These are phyloP conservation scores for Cucurbita argyrosperma DNA, from an alignment of 306 rosid genomes.

Conservation along the genomic window DNA sequence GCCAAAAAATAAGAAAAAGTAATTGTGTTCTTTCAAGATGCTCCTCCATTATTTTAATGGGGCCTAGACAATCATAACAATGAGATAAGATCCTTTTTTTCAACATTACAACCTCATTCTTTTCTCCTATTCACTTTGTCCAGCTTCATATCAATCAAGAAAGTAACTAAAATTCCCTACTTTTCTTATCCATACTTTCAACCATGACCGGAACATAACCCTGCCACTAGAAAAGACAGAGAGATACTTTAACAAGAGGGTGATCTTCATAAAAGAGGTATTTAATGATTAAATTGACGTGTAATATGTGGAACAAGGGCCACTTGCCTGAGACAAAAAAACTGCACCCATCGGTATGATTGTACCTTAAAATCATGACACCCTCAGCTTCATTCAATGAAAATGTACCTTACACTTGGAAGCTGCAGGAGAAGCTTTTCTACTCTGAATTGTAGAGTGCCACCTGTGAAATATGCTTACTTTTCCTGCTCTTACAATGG, in stretches of 20 bases:
- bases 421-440: slow-evolving; percentile 1
- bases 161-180: not conserved
- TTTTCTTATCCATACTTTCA: not conserved
- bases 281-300: not conserved
- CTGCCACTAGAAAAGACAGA: not conserved
- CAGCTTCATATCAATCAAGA: not conserved
- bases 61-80: not conserved
- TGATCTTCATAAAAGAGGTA: not conserved
- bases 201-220: not conserved
- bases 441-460: not conserved
- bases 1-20: not conserved
- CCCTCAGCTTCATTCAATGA: slow-evolving; percentile 1
- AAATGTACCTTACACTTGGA: not conserved
- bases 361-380: slow-evolving; percentile 3
- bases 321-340: not conserved
- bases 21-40: not conserved
- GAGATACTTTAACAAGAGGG: not conserved
- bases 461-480: not conserved
- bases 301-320: not conserved
- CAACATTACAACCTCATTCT: not conserved
- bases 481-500: not conserved
- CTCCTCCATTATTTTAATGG: slow-evolving; percentile 1
- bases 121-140: slow-evolving; percentile 5
- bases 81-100: slow-evolving; percentile 1
- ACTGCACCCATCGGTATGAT: not conserved